phyloP scores from a whole-genome alignment of 805 yeast species.

The Saturnispora gosingensis region DNA sequence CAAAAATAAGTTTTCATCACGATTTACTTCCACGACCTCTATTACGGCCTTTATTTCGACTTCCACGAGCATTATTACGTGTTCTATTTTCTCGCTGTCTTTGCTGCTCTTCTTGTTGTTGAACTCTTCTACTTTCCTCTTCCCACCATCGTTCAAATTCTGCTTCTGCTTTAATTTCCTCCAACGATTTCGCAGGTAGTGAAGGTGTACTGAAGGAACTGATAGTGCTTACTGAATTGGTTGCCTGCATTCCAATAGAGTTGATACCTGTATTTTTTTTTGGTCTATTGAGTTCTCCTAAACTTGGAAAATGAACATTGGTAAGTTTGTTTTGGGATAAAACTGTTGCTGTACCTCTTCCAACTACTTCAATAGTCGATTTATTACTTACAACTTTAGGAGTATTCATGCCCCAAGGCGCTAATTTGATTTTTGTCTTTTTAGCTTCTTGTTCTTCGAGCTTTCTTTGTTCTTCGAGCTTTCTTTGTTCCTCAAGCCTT shows the following conservation, averaged over 20 bases:
- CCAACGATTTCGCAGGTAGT: conserved; percentile 30
- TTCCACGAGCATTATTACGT: neutral
- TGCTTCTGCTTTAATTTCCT: conserved; percentile 72
- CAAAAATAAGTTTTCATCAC: neutral
- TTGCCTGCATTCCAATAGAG: neutral
- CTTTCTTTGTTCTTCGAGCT: conserved; percentile 2
- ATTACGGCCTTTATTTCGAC: neutral
- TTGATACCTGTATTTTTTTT: neutral
- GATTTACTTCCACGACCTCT: conserved; percentile 1
- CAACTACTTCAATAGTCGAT: conserved; percentile 1
- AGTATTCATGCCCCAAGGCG: conserved; percentile 10
- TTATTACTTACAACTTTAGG: conserved; percentile 10
- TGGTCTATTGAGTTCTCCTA: conserved; percentile 9
- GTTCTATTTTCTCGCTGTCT: conserved; percentile 7
- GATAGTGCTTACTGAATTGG: neutral
- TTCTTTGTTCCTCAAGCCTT: conserved; percentile 6
- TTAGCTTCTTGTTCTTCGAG: conserved; percentile 5
- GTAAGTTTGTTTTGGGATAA: conserved; percentile 36
- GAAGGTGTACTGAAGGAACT: neutral
- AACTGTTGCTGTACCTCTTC: conserved; percentile 11
- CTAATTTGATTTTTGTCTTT: conserved; percentile 1
- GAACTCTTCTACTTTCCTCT: conserved; percentile 62
- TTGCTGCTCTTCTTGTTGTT: conserved; percentile 27
- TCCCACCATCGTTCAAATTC: conserved; percentile 88
- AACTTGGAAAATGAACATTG: conserved; percentile 16